Evolutionary conservation across 148 eudicot genomes (phyloP).

Genomic region (Hydrangea macrophylla): DNA sequence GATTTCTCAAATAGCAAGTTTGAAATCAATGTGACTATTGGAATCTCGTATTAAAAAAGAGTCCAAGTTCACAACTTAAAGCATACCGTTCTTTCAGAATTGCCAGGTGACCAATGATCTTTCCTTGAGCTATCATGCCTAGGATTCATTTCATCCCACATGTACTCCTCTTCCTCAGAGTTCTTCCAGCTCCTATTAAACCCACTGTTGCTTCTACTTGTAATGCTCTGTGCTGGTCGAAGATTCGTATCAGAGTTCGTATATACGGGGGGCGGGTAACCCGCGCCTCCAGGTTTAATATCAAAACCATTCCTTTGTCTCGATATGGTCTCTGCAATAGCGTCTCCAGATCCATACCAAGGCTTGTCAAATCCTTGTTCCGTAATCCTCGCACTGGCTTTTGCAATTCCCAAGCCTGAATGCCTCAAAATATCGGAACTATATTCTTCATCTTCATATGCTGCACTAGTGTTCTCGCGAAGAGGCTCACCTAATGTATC

Average conservation of each 20-base stretch:
- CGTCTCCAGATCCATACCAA: conserved; percentile 54
- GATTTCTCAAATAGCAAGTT: background rate
- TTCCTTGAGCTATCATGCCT: conserved; percentile 34
- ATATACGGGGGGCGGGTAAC: conserved; percentile 30
- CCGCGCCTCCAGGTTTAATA: conserved; percentile 41
- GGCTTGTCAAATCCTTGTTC: conserved; percentile 43
- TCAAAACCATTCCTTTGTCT: conserved; percentile 62
- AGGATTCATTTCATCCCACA: conserved; percentile 77
- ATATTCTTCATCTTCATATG: conserved; percentile 51
- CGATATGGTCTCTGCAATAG: conserved; percentile 41
- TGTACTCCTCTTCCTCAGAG: conserved; percentile 92
- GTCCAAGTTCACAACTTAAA: background rate
- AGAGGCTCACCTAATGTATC: conserved; percentile 36
- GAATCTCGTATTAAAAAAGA: background rate
- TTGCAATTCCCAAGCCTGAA: conserved; percentile 42
- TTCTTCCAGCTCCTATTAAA: conserved; percentile 78
- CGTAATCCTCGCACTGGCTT: conserved; percentile 31
- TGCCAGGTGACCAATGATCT: conserved; percentile 44
- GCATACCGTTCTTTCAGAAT: conserved; percentile 58
- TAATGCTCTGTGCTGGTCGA: conserved; percentile 29
- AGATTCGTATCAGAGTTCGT: conserved; percentile 25
- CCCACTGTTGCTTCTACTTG: conserved; percentile 46
- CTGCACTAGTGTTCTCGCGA: conserved; percentile 38
- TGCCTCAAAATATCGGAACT: conserved; percentile 48
- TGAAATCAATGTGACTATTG: background rate